Percentiles rank a stretch among this genome's conserved stretches.
These are phyloP conservation scores for Daldinia bambusicola DNA, from an alignment of 495 filamentous ascomycete genomes.

Conservation along the genomic window DNA sequence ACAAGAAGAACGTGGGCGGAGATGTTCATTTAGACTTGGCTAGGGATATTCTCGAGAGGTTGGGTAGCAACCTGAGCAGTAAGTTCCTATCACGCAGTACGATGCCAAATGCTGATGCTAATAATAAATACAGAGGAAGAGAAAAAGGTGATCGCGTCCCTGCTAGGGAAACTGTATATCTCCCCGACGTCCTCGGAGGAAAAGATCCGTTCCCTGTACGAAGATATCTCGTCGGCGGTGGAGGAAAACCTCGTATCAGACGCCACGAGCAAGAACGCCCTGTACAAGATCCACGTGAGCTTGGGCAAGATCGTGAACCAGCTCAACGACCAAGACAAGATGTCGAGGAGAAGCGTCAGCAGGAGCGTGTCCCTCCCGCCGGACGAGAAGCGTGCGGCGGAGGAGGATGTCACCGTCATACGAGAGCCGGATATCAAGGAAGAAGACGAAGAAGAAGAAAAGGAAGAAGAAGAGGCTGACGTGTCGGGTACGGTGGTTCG, in stretches of 20 bases:
- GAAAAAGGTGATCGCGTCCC: conserved; percentile 78
- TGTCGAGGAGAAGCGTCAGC: conserved; percentile 52
- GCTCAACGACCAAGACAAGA: conserved; percentile 55
- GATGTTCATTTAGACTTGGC: conserved; percentile 77
- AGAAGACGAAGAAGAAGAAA: conserved; percentile 44
- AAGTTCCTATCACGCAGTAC: conserved; percentile 55
- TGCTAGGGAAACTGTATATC: conserved; percentile 86
- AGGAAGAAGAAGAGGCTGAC: conserved; percentile 47
- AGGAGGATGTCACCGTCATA: conserved; percentile 46
- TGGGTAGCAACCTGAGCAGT: conserved; percentile 66
- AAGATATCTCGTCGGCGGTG: conserved; percentile 71
- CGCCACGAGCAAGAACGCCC: conserved; percentile 75
- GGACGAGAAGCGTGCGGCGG: conserved; percentile 44
- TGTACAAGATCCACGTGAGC: conserved; percentile 80
- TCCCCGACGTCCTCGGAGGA: conserved; percentile 65
- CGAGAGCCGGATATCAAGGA: conserved; percentile 52
- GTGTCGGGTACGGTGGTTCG: conserved; percentile 11
- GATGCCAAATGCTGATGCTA: conserved; percentile 51
- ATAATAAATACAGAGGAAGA: conserved; percentile 73
- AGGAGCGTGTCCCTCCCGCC: conserved; percentile 47
- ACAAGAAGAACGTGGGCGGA: conserved; percentile 69
- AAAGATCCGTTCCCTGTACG: conserved; percentile 62
- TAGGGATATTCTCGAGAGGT: conserved; percentile 66
- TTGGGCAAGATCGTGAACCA: conserved; percentile 70
- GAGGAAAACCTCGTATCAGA: conserved; percentile 75